Base-by-base conservation (phyloP, 2,329 filamentous ascomycete genomes). In the Neocucurbitaria cava region DNA sequence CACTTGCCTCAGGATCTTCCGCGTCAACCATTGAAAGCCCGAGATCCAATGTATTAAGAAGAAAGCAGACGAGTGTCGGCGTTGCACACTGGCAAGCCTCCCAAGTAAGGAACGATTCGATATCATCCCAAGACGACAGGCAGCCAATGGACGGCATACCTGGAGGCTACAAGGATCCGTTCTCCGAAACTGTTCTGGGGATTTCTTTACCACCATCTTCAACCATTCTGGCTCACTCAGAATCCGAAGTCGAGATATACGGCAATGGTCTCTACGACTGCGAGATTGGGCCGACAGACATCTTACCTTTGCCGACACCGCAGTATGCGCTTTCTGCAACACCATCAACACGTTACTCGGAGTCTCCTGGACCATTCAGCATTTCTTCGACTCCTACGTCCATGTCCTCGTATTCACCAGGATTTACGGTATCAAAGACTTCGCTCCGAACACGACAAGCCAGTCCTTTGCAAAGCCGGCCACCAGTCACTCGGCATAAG, bases 361-460 rank as follows among this genome's bases (percentile, higher is more conserved):
- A 87, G 51, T 92, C 90, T 1, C 86, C 88, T 10, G 85, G 88
- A 2, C 78, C 86, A 5, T 92, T 91, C 74, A 92, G 89, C 69
- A 83, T 89, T 58, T 89, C 90, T 54, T 92, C 89, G 0, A 92
- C 90, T 3, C 90, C 90, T 6, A 92, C 89, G 4, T 92, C 90
- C 9, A 87, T 90, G 59, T 89, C 87, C 7, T 92, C 90, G 1
- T 88, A 89, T 64, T 92, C 89, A 15, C 88, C 90, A 3, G 83
- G 85, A 3, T 73, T 88, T 4, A 75, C 85, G 72, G 57, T 80
- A 70, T 62, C 81, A 73, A 75, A 70, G 52, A 56, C 52, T 23
- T 76, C 78, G 45, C 72, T 79, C n/a, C 81, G 82, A 63, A 68
- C 74, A 53, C 81, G 81, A 62, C 84, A 86, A 71, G 77, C 76